phyloP scores from a whole-genome alignment of 441 rosid species.

The Syzygium syzygioides region DNA sequence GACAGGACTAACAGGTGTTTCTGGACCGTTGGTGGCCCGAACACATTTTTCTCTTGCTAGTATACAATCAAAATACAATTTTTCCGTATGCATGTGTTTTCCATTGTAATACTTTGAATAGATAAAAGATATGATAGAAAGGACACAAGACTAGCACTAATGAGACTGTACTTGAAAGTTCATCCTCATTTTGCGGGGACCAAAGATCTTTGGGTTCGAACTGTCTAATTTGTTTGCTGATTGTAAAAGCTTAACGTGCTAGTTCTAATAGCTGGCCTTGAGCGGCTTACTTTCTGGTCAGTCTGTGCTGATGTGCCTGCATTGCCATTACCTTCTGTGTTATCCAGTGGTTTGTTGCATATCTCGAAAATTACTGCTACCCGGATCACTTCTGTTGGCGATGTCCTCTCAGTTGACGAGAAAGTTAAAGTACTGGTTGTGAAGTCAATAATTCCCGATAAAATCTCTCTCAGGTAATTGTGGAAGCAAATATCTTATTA shows the following conservation, averaged over 20 bases:
- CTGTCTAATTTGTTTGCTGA: neutral
- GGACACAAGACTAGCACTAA: neutral
- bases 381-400: slow-evolving; percentile 48
- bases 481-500: neutral
- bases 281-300: neutral
- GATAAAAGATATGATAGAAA: neutral
- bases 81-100: neutral
- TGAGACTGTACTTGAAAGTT: neutral
- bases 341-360: slow-evolving; percentile 79
- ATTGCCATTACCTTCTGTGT: neutral
- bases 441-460: slow-evolving; percentile 70
- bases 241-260: neutral
- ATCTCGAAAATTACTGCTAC: slow-evolving; percentile 61
- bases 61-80: neutral
- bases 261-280: neutral
- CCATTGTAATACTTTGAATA: neutral
- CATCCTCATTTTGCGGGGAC: neutral
- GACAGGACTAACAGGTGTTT: neutral
- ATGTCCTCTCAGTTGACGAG: slow-evolving; percentile 66
- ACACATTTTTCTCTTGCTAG: neutral
- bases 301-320: neutral
- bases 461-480: slow-evolving; percentile 77
- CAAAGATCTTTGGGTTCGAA: neutral
- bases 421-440: slow-evolving; percentile 68
- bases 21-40: neutral